These are phyloP conservation scores for Tuber calosporum DNA, from an alignment of 495 filamentous ascomycete genomes.

Conservation along the genomic window DNA sequence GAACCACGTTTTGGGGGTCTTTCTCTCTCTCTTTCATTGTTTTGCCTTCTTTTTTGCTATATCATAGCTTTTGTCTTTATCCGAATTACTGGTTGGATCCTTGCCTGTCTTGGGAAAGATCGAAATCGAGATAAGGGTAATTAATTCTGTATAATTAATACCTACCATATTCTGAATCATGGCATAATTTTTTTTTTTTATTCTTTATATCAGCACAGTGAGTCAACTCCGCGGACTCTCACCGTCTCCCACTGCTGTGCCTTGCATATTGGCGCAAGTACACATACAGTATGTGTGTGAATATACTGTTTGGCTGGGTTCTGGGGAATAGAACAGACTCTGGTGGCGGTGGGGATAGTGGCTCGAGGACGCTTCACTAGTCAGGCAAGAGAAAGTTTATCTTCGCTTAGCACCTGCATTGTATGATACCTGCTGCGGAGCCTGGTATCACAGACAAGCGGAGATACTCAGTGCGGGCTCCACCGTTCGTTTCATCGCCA, in stretches of 20 bases:
- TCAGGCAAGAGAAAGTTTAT: background rate
- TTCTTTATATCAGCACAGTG: background rate
- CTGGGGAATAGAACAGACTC: background rate
- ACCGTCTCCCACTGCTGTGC: background rate
- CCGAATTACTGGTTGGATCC: background rate
- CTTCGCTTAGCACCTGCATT: background rate
- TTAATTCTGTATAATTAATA: background rate
- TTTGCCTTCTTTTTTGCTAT: background rate
- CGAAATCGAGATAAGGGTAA: background rate
- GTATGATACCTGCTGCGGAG: background rate
- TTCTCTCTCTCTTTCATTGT: background rate
- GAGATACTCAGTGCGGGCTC: background rate
- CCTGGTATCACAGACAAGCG: background rate
- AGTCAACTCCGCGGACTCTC: background rate
- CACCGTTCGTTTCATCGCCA: background rate
- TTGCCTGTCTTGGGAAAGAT: background rate
- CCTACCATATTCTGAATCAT: background rate
- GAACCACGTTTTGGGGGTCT: background rate
- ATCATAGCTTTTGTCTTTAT: background rate
- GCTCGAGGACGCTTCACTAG: background rate
- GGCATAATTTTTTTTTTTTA: background rate
- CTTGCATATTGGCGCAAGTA: background rate
- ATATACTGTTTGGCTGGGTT: background rate
- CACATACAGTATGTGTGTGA: background rate
- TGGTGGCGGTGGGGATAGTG: background rate